Conservation (phyloP, 192 early-diverging fungal species). For the Tieghemiomyces parasiticus region DNA sequence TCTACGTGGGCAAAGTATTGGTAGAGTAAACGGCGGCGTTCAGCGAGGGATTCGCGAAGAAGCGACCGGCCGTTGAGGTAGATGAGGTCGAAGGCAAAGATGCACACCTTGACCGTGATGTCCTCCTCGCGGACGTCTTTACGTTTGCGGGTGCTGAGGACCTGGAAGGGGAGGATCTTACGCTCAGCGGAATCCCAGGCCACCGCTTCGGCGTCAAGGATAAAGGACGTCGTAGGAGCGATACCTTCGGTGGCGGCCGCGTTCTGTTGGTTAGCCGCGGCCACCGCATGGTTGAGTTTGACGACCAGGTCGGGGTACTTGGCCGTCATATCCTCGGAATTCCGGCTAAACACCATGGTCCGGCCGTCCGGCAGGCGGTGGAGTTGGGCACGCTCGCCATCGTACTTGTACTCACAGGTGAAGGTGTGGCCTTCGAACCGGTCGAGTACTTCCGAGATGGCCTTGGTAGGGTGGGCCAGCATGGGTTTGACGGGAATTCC, state of each 20-base stretch:
- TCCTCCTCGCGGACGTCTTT: constrained; percentile 89
- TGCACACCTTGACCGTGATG: constrained; percentile 87
- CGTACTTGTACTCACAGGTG: constrained; percentile 98
- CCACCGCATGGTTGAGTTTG: constrained; percentile 48
- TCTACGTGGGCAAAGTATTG: constrained; percentile 55
- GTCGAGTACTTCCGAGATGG: constrained; percentile 80
- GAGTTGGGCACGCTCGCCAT: constrained; percentile 93
- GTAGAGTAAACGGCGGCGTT: constrained; percentile 57
- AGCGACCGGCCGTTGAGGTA: constrained; percentile 89
- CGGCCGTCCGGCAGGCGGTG: constrained; percentile 64
- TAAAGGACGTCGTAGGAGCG: constrained; percentile 83
- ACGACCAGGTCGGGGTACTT: constrained; percentile 93
- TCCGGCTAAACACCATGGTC: constrained; percentile 79
- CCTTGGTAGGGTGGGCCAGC: constrained; percentile 98
- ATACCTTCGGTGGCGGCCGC: too few relatives aligned
- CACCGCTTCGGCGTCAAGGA: constrained; percentile 98
- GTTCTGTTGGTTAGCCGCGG: too few relatives aligned
- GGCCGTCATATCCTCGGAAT: constrained; percentile 82
- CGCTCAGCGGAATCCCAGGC: constrained; percentile 78
- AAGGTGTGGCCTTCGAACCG: constrained; percentile 85
- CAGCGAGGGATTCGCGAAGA: constrained; percentile 53
- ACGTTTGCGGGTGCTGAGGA: constrained; percentile 83
- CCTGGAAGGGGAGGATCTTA: constrained; percentile 93
- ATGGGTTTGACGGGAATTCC: constrained; percentile 97
- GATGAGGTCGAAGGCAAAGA: constrained; percentile 94